phyloP scores from a whole-genome alignment of 306 rosid genomes.

The Dicorynia guianensis region DNA sequence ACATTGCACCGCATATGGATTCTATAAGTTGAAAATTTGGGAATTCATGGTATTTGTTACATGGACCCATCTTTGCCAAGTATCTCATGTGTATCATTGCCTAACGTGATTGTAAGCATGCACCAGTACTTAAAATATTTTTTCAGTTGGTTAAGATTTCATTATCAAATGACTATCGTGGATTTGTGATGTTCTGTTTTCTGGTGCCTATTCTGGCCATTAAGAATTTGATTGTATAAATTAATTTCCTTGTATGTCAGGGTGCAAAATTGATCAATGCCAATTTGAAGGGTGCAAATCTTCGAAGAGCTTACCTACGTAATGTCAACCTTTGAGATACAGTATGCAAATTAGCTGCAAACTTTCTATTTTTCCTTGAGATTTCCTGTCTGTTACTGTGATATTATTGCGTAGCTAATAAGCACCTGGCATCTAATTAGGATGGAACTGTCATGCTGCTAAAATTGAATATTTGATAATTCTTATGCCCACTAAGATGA shows the following conservation, averaged over 20 bases:
- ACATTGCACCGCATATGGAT: slow-evolving; percentile 2
- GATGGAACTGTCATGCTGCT: neutral
- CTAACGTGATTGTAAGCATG: slow-evolving; percentile 16
- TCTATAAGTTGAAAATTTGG: slow-evolving; percentile 23
- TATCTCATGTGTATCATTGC: slow-evolving; percentile 1
- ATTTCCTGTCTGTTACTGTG: slow-evolving; percentile 16
- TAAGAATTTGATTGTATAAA: slow-evolving; percentile 21
- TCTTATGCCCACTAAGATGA: neutral
- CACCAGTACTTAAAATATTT: neutral
- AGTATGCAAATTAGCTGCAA: slow-evolving; percentile 51
- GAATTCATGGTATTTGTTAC: slow-evolving; percentile 7
- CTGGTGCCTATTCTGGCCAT: neutral
- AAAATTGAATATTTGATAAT: slow-evolving; percentile 18
- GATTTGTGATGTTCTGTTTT: slow-evolving; percentile 2
- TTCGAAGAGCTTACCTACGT: slow-evolving; percentile 90
- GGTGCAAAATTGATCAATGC: slow-evolving; percentile 86
- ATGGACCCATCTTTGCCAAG: slow-evolving; percentile 7
- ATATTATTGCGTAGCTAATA: slow-evolving; percentile 11
- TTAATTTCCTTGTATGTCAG: slow-evolving; percentile 50
- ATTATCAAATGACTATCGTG: neutral
- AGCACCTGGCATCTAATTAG: slow-evolving; percentile 22
- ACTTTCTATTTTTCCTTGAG: neutral
- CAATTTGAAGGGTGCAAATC: slow-evolving; percentile 85
- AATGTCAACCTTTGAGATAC: slow-evolving; percentile 80
- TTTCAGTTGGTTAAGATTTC: slow-evolving; percentile 1